Conservation (phyloP, 768 basidiomycete species). For the Trametes villosa region DNA sequence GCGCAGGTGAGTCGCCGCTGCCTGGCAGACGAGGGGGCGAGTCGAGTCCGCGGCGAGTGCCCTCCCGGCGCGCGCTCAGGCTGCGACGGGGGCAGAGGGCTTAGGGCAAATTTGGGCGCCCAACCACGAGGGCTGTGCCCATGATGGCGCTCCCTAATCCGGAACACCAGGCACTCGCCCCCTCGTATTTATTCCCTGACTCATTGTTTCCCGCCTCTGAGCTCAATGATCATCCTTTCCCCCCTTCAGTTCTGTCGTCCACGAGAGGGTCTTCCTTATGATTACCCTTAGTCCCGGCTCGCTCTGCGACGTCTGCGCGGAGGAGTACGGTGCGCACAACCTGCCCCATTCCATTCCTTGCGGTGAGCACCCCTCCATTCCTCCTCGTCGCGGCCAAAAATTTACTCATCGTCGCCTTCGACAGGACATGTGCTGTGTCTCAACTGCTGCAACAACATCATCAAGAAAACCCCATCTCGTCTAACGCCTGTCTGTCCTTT, state of each 20-base stretch:
- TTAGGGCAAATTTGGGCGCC: constrained; percentile 18
- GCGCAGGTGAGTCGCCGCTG: constrained; percentile 24
- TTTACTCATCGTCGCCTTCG: constrained; percentile 29
- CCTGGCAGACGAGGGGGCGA: neutral
- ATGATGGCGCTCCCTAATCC: constrained; percentile 21
- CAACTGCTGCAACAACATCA: constrained; percentile 76
- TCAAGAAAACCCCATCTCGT: constrained; percentile 77
- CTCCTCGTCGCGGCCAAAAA: constrained; percentile 21
- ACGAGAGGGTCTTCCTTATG: constrained; percentile 49
- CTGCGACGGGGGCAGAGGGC: constrained; percentile 27
- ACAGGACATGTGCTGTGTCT: constrained; percentile 82
- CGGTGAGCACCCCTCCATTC: constrained; percentile 51
- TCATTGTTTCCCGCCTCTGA: constrained; percentile 29
- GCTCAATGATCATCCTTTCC: constrained; percentile 35
- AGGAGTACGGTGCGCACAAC: constrained; percentile 78
- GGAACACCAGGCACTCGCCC: constrained; percentile 29
- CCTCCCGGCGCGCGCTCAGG: constrained; percentile 15
- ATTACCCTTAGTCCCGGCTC: constrained; percentile 83
- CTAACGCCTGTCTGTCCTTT: constrained; percentile 80
- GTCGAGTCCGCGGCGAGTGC: constrained; percentile 6
- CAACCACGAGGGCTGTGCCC: constrained; percentile 20
- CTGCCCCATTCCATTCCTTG: constrained; percentile 82
- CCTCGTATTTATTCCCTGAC: constrained; percentile 33
- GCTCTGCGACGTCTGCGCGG: constrained; percentile 88
- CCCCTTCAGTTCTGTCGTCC: constrained; percentile 30